Base-by-base conservation (phyloP, 1,284 basidiomycete species). In the Cystobasidium sp. region DNA sequence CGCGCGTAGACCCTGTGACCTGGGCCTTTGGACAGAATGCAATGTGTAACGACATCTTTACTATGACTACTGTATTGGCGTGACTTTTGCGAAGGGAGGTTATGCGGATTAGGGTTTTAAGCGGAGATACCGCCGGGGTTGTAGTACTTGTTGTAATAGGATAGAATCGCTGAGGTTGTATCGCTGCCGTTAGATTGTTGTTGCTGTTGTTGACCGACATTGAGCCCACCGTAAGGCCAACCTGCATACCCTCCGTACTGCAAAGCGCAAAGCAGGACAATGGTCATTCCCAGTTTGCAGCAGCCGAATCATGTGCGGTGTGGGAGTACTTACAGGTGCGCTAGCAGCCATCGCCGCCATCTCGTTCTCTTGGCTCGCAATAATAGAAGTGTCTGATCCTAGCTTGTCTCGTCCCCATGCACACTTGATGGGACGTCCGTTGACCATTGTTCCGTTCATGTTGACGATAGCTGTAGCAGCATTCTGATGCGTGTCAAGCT, bases 361-460 rank as follows among this genome's bases (percentile, higher is more conserved):
- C 41, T 61, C 69, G 31, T 55, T 62, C 9, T 59, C 49, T 44
- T 73, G 70, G 16, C 58, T 66, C 62, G 62, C 63, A 41, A 73
- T 65, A 1, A 73, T 66, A 44, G 62, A 65, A 5, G 70, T 73
- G 24, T 73, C 70, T 7, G 59, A 64, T 43, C 73, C 91, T 47
- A 88, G 88, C 76, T 93, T 88, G 82, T 97, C 95, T 84, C 97
- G 98, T 76, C 96, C 96, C 96, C 96, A 99, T 78, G 93, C 94
- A 83, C 93, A 96, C 84, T 97, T 96, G 86, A 98, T 91, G 14
- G 93, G 93, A 55, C 96, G 86, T 64, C 95, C 95, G 80, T 98
- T 96, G 41, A 98, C 91, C 86, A 93, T 91, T 83, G 93, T 91
- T 69, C 95, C 94, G 83, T 95, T 93, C 68, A 98, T 85, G 81